Evolutionary conservation across 495 filamentous ascomycete species (phyloP), one percentile per base, ranked within the genome.

Genomic region (Hypoxylon rickii): DNA sequence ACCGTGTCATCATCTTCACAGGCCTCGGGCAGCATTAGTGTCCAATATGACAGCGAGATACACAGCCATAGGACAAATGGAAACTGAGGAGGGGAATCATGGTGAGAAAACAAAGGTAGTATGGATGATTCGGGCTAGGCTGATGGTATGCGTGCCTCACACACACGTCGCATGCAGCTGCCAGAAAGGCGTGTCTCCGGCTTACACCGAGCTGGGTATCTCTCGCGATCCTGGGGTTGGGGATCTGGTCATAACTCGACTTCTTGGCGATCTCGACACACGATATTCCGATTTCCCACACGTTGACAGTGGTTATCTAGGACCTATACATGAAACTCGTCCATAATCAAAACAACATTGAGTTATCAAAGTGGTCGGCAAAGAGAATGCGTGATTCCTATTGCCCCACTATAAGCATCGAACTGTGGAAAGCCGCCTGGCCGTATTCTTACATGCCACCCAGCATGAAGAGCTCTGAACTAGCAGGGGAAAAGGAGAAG

Each of bases 161-260:
- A 54, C 38, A 32, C 33, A 33, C 42, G 51, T 63, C 53, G 59
- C 48, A 63, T 63, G 48, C 59, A 63, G 59, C 48, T 63, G 38
- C 53, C 44, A 58, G 49, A 63, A 61, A 58, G n/a, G 49, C 48
- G 48, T 57, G 59, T 54, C 24, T 63, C 59, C 59, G 59, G 44
- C 32, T 34, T 58, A 33, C 48, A 47, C 53, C 49, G 59, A 44
- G 48, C 17, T 40, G 24, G 49, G 32, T 16, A 13, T 7, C 26
- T 42, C 18, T 52, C 26, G 51, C 20, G 49, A 63, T 63, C 46
- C 59, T 43, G 53, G 59, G 53, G 59, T 49, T 58, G 4, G 16
- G 53, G 59, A 63, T 63, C 59, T 63, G 24, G 43, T 63, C 59
- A 63, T 36, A 63, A 57, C 52, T 58, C 53, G 49, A 58, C 43